Evolutionary conservation across 768 basidiomycete species (phyloP).

Genomic region (Tricholoma bakamatsutake): DNA sequence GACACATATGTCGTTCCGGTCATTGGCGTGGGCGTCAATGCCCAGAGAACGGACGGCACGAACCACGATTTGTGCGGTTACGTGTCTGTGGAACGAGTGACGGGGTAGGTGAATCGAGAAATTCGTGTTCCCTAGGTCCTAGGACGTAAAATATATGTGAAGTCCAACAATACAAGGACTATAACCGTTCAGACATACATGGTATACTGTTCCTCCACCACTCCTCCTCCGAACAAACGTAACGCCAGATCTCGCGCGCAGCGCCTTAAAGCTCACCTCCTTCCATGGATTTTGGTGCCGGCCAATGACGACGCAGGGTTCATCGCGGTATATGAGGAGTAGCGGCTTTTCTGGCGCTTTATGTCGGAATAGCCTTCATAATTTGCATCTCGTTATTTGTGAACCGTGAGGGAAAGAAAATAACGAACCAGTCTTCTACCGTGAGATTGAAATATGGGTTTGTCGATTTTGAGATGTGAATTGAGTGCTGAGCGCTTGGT

Average conservation of each 20-base stretch:
- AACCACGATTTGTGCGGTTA: conserved; percentile 72
- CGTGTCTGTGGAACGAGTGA: conserved; percentile 68
- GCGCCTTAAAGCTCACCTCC: conserved; percentile 73
- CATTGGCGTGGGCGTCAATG: conserved; percentile 75
- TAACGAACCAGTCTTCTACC: conserved; percentile 76
- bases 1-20: conserved; percentile 88
- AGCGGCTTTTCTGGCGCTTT: conserved; percentile 61
- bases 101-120: conserved; percentile 92
- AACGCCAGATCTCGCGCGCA: conserved; percentile 42
- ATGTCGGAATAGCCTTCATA: conserved; percentile 57
- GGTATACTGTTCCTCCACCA: conserved; percentile 95
- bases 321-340: conserved; percentile 82
- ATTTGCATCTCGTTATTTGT: not conserved
- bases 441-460: conserved; percentile 89
- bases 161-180: not conserved
- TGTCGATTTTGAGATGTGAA: conserved; percentile 70
- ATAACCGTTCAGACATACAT: conserved; percentile 48
- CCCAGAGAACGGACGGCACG: conserved; percentile 73
- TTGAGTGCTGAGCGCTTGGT: conserved; percentile 36
- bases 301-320: conserved; percentile 88
- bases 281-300: conserved; percentile 99
- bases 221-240: conserved; percentile 83
- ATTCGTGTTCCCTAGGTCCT: conserved; percentile 98
- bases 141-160: conserved; percentile 1
- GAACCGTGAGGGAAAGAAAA: not conserved